Evolutionary conservation across 495 filamentous ascomycete genomes (phyloP).

Genomic region (Elasticomyces elasticus): DNA sequence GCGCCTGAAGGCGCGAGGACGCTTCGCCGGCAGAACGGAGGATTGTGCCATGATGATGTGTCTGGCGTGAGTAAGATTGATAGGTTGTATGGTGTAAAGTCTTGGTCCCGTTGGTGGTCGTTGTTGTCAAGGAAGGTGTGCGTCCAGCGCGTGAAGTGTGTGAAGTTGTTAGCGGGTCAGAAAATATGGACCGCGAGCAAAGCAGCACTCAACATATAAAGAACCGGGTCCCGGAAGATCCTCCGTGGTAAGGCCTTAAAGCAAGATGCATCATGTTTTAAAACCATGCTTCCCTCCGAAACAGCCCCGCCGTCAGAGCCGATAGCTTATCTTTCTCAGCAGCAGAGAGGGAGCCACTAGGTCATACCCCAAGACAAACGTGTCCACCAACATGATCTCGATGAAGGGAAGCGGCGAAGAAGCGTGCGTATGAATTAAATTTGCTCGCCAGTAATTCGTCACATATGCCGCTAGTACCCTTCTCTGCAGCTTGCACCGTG

Average conservation of each 20-base stretch:
- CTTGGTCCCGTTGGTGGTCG: too few relatives aligned
- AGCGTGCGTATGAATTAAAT: background rate
- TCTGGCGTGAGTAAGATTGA: background rate
- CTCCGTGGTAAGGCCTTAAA: background rate
- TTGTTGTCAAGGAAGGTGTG: background rate
- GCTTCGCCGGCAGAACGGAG: conserved; percentile 2
- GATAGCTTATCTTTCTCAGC: background rate
- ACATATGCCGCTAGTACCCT: background rate
- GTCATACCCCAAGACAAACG: background rate
- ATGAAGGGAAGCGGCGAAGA: background rate
- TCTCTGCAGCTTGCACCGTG: background rate
- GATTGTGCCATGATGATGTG: conserved; percentile 2
- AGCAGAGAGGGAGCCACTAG: background rate
- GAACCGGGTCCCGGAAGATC: background rate
- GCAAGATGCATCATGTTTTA: background rate
- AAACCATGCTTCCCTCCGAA: background rate
- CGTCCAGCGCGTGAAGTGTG: background rate
- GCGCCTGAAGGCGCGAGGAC: conserved; percentile 21
- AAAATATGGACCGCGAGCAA: background rate
- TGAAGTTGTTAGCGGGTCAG: background rate
- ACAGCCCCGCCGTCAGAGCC: background rate
- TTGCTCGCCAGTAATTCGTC: background rate
- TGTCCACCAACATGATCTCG: background rate
- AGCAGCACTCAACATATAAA: background rate
- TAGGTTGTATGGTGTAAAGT: background rate